These are phyloP conservation scores for Trebouxia sp. DNA, from an alignment of 139 green algal genomes.

Conservation along the genomic window DNA sequence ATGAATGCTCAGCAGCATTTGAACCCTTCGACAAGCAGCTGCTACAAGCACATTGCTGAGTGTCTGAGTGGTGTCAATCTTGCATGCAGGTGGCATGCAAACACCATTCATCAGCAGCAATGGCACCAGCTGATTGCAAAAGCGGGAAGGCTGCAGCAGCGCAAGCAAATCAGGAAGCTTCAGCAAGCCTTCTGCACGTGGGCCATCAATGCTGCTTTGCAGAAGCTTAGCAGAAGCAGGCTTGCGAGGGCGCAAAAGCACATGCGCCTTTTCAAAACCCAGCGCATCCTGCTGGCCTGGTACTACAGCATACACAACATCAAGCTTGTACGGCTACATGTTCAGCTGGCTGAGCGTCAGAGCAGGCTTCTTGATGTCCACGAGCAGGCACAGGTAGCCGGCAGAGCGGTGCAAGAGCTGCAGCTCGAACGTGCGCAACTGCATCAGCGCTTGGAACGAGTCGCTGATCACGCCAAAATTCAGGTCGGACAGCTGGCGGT, in stretches of 20 bases:
- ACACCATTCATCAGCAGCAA: neutral
- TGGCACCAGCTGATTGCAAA: neutral
- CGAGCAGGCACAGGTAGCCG: neutral
- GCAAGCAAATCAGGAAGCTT: too few relatives aligned
- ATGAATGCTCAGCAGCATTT: too few relatives aligned
- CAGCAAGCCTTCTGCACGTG: too few relatives aligned
- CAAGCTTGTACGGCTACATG: neutral
- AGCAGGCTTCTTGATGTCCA: neutral
- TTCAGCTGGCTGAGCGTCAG: constrained; percentile 6
- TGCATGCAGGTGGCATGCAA: neutral
- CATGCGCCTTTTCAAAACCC: neutral
- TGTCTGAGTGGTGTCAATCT: neutral
- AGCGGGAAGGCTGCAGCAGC: neutral
- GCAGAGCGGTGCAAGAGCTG: neutral
- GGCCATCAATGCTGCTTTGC: too few relatives aligned
- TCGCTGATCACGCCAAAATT: neutral
- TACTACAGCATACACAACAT: constrained; percentile 5
- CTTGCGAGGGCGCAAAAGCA: neutral
- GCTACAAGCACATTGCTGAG: too few relatives aligned
- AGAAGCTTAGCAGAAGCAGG: neutral
- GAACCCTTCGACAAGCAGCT: too few relatives aligned
- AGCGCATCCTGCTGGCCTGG: constrained; percentile 6
- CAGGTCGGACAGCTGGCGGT: constrained; percentile 10
- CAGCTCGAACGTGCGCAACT: neutral
- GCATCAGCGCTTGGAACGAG: neutral